Evolutionary conservation across 2,329 filamentous ascomycete genomes (phyloP), one percentile per base, ranked within the genome.

Genomic region (Botrytis cinerea): DNA sequence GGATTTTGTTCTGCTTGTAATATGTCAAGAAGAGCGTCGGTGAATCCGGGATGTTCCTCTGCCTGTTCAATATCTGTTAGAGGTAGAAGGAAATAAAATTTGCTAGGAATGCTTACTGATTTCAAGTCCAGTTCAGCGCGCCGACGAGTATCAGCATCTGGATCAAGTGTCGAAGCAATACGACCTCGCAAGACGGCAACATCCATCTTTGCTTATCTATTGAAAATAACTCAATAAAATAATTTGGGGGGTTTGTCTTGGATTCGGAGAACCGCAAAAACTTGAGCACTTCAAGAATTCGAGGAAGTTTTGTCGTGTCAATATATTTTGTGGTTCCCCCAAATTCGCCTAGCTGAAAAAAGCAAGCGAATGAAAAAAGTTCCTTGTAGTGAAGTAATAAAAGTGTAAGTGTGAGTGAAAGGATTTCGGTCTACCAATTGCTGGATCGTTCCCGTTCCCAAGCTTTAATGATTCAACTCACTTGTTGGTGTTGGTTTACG

Each of bases 11-110:
- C 96, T 75, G 89, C 88, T 84, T 97, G 92, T 79, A 98, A 87
- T 80, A 99, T 94, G 82, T 97, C 93, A 80, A 98, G 87, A 76
- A 98, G 90, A 79, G 93, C 93, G 83, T 96, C 93, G 82, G 93
- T 92, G 83, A 99, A 98, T 77, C 95, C 95, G 75, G 92, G 87
- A 83, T 95, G 91, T 79, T 93, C 91, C 86, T 98, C 95, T 82
- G 96, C 94, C 94, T 98, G 60, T 74, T 68, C 66, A 74, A 64
- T 38, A 62, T 28, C 70, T 79, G 51, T 73, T 48, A 73, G 72
- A 74, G 79, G 74, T 60, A 73, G 60, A 63, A 48, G 67, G 63
- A 73, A 73, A 61, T 45, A 67, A 63, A 63, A 69, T 74, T 74
- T 72, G 74, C 70, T 46, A 69, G 74, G 64, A 74, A 72, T 77